These are phyloP conservation scores for Aspergillus transmontanensis DNA, from an alignment of 2,329 filamentous ascomycete genomes.

Conservation along the genomic window DNA sequence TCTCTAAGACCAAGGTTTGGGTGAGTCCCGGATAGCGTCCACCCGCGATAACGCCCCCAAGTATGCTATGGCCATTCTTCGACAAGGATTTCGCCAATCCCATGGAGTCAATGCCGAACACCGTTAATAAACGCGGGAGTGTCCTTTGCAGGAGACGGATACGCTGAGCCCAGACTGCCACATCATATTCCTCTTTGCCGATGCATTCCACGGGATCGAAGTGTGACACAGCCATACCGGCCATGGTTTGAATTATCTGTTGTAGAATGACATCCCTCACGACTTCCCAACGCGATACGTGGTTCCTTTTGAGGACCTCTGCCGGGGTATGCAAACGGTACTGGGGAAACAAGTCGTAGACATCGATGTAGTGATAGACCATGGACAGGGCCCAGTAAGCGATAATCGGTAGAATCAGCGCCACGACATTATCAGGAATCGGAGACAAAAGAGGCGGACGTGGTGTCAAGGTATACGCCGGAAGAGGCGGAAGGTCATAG, in stretches of 20 bases:
- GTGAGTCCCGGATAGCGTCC: conserved; percentile 76
- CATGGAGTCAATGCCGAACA: conserved; percentile 75
- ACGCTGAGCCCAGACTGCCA: conserved; percentile 86
- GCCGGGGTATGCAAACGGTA: conserved; percentile 95
- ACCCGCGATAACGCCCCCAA: conserved; percentile 76
- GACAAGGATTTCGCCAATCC: conserved; percentile 76
- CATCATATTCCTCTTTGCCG: conserved; percentile 81
- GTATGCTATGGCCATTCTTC: conserved; percentile 64
- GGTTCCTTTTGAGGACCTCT: conserved; percentile 84
- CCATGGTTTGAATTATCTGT: conserved; percentile 82
- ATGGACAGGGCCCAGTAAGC: conserved; percentile 88
- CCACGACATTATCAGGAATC: conserved; percentile 79
- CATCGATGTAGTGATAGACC: conserved; percentile 85
- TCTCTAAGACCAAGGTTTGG: conserved; percentile 57
- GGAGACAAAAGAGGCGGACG: conserved; percentile 73
- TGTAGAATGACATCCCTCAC: conserved; percentile 89
- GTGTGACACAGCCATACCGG: conserved; percentile 67
- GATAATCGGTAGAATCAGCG: conserved; percentile 73
- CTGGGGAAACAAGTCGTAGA: conserved; percentile 80
- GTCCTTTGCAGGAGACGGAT: conserved; percentile 76
- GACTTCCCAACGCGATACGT: conserved; percentile 80
- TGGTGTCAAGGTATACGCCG: conserved; percentile 72
- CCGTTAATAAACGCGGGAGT: conserved; percentile 70
- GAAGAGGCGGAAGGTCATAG: conserved; percentile 76
- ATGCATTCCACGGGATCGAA: conserved; percentile 73